Base-by-base conservation (phyloP, 139 green algal genomes). In the Chlorella sp. region DNA sequence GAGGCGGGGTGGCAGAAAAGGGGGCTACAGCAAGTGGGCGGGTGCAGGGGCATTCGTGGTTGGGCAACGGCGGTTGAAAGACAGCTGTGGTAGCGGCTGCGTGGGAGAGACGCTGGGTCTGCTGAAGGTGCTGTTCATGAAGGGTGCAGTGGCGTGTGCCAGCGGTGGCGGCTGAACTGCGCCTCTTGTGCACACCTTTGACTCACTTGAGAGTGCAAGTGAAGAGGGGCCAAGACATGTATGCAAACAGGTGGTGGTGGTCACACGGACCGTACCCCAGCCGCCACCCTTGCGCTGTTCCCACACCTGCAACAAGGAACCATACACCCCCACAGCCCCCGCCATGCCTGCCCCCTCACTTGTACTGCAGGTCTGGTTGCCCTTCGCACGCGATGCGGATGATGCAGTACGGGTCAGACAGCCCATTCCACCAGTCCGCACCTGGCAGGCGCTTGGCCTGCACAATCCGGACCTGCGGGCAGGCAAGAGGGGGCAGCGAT, bases 371-470 rank as follows among this genome's bases (percentile, higher is more conserved):
- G 1, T 40, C 26, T 15, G 36, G 57, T 5, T 36, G 36, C 14
- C 28, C 39, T 12, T 37, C 28, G 2, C 21, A 48, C 11, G 48
- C 48, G 9, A 42, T 24, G 61, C 37, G 37, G 16, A 88, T 21
- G 14, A 89, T 15, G 71, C 81, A 60, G 34, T 89, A 89, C 19
- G 85, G 85, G 85, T 89, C 85, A 22, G 85, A 32, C 11, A 30
- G n/a, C 15, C 85, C 85, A 34, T 83, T 84, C 85, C 85, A 89
- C 85, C 85, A 89, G 34, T 89, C 85, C 3, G 36, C 66, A n/a
- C 28, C n/a, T 2, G 85, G 42, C 85, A 89, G 73, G n/a, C 81
- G 21, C 18, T 34, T 57, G 4, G 85, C 85, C 11, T 57, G 71
- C 30, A 89, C 66, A 1, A 89, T 24, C n/a, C 73, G 71, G 22